phyloP scores from a whole-genome alignment of 345 rosid species.

The Geranium rotundifolium region DNA sequence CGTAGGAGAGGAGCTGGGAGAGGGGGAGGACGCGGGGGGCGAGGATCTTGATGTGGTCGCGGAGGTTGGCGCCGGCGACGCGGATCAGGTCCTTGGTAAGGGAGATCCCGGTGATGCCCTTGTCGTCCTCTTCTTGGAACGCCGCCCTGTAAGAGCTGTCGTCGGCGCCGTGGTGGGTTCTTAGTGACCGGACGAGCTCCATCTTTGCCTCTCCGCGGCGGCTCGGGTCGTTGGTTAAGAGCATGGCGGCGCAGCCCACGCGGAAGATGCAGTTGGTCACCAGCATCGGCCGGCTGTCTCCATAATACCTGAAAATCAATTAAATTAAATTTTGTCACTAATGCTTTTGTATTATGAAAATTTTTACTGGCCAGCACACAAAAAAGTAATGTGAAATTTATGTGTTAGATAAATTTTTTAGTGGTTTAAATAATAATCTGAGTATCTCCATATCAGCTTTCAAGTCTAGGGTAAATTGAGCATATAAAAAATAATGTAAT shows the following conservation, averaged over 20 bases:
- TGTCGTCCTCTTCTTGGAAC: slow-evolving; percentile 13
- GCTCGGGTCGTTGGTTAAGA: slow-evolving; percentile 11
- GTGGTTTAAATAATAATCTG: too few relatives aligned
- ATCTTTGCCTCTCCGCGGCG: slow-evolving; percentile 5
- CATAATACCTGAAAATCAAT: slow-evolving; percentile 3
- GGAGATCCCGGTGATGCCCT: slow-evolving; percentile 12
- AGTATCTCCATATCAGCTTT: too few relatives aligned
- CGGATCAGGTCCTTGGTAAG: slow-evolving; percentile 15
- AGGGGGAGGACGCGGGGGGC: slow-evolving; percentile 15
- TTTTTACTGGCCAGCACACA: too few relatives aligned
- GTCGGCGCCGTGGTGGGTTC: slow-evolving; percentile 17
- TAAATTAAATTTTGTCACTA: too few relatives aligned
- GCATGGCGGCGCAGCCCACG: slow-evolving; percentile 12
- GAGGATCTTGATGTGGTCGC: slow-evolving; percentile 10
- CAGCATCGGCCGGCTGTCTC: slow-evolving; percentile 17
- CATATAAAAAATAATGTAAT: too few relatives aligned
- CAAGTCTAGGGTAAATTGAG: too few relatives aligned
- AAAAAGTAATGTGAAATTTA: too few relatives aligned
- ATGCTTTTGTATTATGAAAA: too few relatives aligned
- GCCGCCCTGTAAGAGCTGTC: slow-evolving; percentile 17
- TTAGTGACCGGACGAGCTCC: slow-evolving; percentile 10
- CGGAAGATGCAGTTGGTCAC: slow-evolving; percentile 21
- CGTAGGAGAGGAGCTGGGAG: slow-evolving; percentile 9
- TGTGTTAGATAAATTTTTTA: too few relatives aligned
- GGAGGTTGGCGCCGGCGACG: slow-evolving; percentile 8